A percentile compares a stretch with the other conserved stretches of the same genome.
Evolutionary conservation across 208 protist genomes (phyloP).

Genomic region (Trichomonas tenax): DNA sequence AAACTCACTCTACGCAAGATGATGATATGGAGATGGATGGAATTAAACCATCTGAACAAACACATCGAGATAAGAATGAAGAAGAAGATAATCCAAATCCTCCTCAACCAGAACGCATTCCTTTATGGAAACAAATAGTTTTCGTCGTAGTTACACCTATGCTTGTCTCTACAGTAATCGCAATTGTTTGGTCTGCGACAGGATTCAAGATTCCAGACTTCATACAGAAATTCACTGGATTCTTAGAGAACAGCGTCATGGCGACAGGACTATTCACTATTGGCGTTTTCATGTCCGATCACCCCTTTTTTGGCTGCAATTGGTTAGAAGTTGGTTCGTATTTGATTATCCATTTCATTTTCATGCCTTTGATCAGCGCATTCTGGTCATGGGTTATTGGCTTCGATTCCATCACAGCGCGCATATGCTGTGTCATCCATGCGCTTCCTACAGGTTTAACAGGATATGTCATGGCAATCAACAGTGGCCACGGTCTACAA

Average conservation of each 20-base stretch:
- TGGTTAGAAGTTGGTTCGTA: not conserved
- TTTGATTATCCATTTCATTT: not conserved
- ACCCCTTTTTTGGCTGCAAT: not conserved
- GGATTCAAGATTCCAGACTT: not conserved
- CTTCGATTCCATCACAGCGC: too few species aligned
- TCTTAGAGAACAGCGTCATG: not conserved
- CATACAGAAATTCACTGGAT: not conserved
- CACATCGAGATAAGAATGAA: not conserved
- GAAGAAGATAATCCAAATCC: not conserved
- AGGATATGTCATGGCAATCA: not conserved
- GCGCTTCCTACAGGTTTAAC: not conserved
- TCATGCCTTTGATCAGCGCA: not conserved
- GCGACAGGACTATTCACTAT: not conserved
- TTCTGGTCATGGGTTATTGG: not conserved
- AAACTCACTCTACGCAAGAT: not conserved
- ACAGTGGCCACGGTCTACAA: not conserved
- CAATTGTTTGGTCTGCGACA: not conserved
- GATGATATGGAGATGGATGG: not conserved
- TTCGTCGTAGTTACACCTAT: not conserved
- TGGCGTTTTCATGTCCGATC: not conserved
- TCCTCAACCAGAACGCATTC: not conserved
- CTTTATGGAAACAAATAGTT: not conserved
- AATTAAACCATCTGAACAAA: not conserved
- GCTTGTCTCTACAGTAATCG: not conserved
- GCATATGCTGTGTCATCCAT: not conserved